Base-by-base conservation (phyloP, 257 asterid species). In the Sherardia arvensis region DNA sequence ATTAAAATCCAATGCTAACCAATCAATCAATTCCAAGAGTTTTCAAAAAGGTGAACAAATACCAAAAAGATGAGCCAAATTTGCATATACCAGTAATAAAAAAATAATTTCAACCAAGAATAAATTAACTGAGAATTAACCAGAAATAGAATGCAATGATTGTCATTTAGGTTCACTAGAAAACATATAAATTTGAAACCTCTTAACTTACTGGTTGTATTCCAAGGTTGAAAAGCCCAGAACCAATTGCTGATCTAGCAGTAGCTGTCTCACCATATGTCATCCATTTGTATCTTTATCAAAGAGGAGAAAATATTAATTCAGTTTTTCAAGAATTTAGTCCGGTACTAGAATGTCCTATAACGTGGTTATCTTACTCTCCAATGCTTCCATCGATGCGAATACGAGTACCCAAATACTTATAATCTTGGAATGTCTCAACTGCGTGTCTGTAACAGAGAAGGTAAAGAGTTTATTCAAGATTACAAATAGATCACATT, bases 381-480 rank as follows among this genome's bases (percentile, higher is more conserved):
- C 97, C 99, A 64, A 89, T 81, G 43, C 90, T 92, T 62, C 96
- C 99, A 82, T 92, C 99, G 61, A 79, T 73, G 38, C 97, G 87
- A 65, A 87, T 76, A 40, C 99, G 99, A 30, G 95, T 78, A 38
- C 99, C 99, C 83, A 92, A 73, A 79, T 92, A 92, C 75, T 92
- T 87, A 83, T 87, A 78, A 73, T 92, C 97, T 80, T 73, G 88
- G 77, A 79, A 92, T 62, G 71, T 67, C 69, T 89, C 85, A 67
- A 76, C 87, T 36, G 99, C 86, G 65, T 87, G 91, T 66, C 99
- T 89, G 80, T 59, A 56, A 47, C 57, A 58, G 60, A 14, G 23
- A 62, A 55, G 33, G 26, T 3, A 20, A 23, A 38, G 14, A 15
- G 2, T 43, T 3, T 43, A 43, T 17, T 43, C 22, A 20, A 51